Evolutionary conservation across 495 filamentous ascomycete species (phyloP).

Genomic region (Neurospora pannonica): DNA sequence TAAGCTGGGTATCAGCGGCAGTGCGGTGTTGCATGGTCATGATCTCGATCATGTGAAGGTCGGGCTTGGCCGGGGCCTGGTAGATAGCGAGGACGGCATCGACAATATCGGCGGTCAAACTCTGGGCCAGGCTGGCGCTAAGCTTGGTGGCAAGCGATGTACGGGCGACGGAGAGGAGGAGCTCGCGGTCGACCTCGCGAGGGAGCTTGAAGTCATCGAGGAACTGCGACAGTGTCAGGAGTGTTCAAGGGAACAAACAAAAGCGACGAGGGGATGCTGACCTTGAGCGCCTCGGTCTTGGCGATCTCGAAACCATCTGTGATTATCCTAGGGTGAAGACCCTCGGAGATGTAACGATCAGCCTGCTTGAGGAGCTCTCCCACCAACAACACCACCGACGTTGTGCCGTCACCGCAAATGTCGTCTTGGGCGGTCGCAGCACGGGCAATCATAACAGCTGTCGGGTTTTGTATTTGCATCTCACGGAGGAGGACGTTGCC

Average conservation of each 20-base stretch:
- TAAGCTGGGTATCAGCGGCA: slow-evolving; percentile 91
- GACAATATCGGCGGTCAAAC: slow-evolving; percentile 86
- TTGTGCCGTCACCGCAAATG: slow-evolving; percentile 96
- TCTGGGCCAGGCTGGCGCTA: slow-evolving; percentile 76
- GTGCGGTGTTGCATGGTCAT: slow-evolving; percentile 99
- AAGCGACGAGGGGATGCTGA: slow-evolving; percentile 17
- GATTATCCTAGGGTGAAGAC: slow-evolving; percentile 90
- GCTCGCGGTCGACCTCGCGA: slow-evolving; percentile 81
- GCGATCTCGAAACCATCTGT: slow-evolving; percentile 97
- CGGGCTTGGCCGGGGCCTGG: slow-evolving; percentile 78
- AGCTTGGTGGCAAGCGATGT: slow-evolving; percentile 94
- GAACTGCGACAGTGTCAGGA: slow-evolving; percentile 50
- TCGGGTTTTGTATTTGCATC: slow-evolving; percentile 92
- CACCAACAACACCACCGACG: slow-evolving; percentile 88
- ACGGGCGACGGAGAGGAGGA: slow-evolving; percentile 84
- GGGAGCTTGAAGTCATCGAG: slow-evolving; percentile 88
- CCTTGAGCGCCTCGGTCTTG: slow-evolving; percentile 87
- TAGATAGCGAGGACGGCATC: slow-evolving; percentile 95
- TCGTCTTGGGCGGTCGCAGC: slow-evolving; percentile 98
- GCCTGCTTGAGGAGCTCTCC: slow-evolving; percentile 98
- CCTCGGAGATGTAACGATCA: slow-evolving; percentile 86
- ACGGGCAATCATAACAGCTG: slow-evolving; percentile 96
- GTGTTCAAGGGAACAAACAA: neutral
- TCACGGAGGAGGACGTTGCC: slow-evolving; percentile 91
- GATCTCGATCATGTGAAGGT: slow-evolving; percentile 98